phyloP scores from a whole-genome alignment of 257 asterid species.

The Solanum pinnatisectum region DNA sequence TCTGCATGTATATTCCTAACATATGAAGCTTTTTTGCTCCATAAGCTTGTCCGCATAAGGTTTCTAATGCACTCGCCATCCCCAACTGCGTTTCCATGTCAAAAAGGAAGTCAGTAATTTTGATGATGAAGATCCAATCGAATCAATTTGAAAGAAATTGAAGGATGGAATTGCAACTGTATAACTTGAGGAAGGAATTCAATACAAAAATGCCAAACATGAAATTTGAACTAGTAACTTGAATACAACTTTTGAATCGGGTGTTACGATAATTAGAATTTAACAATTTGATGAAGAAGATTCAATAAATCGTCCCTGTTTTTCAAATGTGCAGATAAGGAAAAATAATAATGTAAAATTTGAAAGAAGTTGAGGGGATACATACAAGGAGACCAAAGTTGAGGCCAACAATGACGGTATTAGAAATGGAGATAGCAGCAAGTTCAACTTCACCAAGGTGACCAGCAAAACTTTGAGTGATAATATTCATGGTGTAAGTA shows the following conservation, averaged over 20 bases:
- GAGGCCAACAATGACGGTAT: conserved; percentile 41
- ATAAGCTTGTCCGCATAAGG: conserved; percentile 31
- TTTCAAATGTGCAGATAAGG: neutral
- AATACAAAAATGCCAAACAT: neutral
- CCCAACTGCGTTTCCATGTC: conserved; percentile 12
- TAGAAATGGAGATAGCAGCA: conserved; percentile 42
- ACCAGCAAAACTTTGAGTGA: conserved; percentile 38
- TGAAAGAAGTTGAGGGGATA: neutral
- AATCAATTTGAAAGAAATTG: neutral
- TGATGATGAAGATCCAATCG: neutral
- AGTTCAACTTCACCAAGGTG: conserved; percentile 46
- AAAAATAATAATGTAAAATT: neutral
- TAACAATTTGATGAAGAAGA: too few species aligned
- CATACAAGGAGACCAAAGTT: conserved; percentile 40
- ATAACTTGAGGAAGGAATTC: neutral
- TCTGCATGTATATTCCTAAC: conserved; percentile 25
- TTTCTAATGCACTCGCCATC: conserved; percentile 38
- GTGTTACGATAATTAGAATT: too few species aligned
- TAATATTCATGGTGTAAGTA: conserved; percentile 19
- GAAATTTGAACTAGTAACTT: too few species aligned
- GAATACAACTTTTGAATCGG: too few species aligned
- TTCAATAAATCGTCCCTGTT: too few species aligned
- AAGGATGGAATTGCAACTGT: neutral
- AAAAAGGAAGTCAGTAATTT: neutral
- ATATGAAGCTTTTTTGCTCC: conserved; percentile 22